Evolutionary conservation across 257 asterid genomes (phyloP), one percentile per base, ranked within the genome.

Genomic region (Linaria vulgaris): DNA sequence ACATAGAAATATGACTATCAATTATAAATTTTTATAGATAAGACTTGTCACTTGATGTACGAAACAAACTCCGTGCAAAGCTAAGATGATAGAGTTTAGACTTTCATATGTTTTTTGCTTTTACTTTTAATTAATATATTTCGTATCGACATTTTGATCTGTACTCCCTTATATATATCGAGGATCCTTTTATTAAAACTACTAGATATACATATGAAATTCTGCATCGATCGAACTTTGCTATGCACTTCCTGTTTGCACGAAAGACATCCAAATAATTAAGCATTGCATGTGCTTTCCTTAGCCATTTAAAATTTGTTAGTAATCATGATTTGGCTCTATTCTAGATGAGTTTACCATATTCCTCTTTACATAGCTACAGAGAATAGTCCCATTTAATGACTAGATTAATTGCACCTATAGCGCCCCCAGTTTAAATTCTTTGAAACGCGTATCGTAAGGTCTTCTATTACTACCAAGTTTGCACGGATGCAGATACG

Each of bases 261-360:
- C 34, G 78, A 62, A 77, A 66, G 79, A 75, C 78, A 66, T 20
- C 22, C 9, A 61, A 64, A 57, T 15, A 23, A 11, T 6, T 27
- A 48, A 66, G 55, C 23, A 53, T 59, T 3, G 69, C 67, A 75
- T 68, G 66, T 80, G 74, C 41, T 63, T 34, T 51, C 57, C 53
- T 48, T 65, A 57, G 53, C 73, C 55, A 68, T 72, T 64, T 53
- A 20, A 72, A n/a, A 69, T 43, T 17, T 30, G 12, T 20, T 75
- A 23, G 47, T 70, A 65, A 76, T 66, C 73, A 38, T 54, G 70
- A 54, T 56, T 57, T 46, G 72, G 65, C 47, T 61, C 43, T 53
- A 56, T 59, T 47, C 27, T 9, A 56, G 21, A 20, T 30, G 38
- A 34, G 46, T 38, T 56, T 63, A 63, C 34, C 37, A 44, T 47